Evolutionary conservation across 2,329 filamentous ascomycete species (phyloP), one percentile per base, ranked within the genome.

Genomic region (Stagonosporopsis cucurbitacearum): DNA sequence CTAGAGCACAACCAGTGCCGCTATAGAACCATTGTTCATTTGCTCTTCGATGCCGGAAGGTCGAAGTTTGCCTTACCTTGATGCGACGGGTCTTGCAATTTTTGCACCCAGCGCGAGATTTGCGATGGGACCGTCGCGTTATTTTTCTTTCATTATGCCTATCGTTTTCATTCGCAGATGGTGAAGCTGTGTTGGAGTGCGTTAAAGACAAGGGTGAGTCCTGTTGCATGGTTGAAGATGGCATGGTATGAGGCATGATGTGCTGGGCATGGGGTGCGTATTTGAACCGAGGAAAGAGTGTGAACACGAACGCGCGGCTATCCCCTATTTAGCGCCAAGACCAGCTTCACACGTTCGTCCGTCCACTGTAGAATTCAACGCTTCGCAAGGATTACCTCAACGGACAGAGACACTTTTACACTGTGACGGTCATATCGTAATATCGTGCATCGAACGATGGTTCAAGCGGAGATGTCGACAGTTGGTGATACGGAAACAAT

Each of bases 81-180:
- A 71, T 67, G 15, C 69, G 57, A 17, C 69, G 58, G 5, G 51
- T 54, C 35, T 71, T 71, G 49, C 69, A 71, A 25, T 67, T 66
- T 44, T 60, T 62, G 50, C 69, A 71, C 17, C 69, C 69, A 46
- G 60, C 64, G 26, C 69, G 60, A 19, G 66, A 70, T 44, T 71
- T 70, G 28, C 64, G 62, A 59, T 71, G 69, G 19, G 68, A 59
- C 25, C 59, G 60, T 36, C 65, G 40, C 39, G 65, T 64, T 48
- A 64, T 62, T 50, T 62, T 65, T 20, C 45, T 57, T 1, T 59
- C 59, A n/a, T 26, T 25, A 5, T 45, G 46, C 11, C 44, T 43
- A 13, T 60, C 59, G 4, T 36, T 32, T 39, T 50, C 50, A 12
- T 58, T 58, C 9, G 50, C n/a, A 3, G 45, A 47, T 2, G 55